Percentiles rank a stretch among this genome's conserved stretches.
Conservation (phyloP, 495 filamentous ascomycete genomes). For the Penicillium paradoxum region DNA sequence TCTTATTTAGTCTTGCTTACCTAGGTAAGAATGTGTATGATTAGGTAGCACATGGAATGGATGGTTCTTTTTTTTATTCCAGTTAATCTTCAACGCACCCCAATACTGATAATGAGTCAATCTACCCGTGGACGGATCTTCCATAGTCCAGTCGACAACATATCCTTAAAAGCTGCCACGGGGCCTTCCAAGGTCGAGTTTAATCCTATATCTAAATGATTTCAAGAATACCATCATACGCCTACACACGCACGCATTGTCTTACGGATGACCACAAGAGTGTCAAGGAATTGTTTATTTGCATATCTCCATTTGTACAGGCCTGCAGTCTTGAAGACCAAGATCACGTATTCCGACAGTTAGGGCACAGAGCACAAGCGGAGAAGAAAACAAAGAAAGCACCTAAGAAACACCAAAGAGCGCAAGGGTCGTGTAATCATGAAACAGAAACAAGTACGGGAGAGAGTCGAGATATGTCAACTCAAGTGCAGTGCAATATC, state of each 20-base stretch:
- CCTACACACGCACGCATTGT: too few species aligned
- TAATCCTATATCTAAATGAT: too few species aligned
- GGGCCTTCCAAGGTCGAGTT: too few species aligned
- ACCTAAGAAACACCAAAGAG: constrained; percentile 12
- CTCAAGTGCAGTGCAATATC: neutral
- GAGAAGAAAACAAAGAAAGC: constrained; percentile 3
- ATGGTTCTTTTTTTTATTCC: neutral
- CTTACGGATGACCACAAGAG: neutral
- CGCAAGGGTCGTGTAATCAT: constrained; percentile 20
- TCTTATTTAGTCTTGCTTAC: neutral
- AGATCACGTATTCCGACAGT: neutral
- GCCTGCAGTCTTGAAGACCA: neutral
- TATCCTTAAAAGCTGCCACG: too few species aligned
- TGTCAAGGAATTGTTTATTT: constrained; percentile 17
- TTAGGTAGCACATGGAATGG: constrained; percentile 1
- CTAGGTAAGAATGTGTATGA: constrained; percentile 3
- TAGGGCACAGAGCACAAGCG: constrained; percentile 8
- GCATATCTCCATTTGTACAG: constrained; percentile 23
- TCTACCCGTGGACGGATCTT: too few species aligned
- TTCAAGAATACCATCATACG: too few species aligned
- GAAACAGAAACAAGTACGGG: constrained; percentile 1
- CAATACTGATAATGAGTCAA: too few species aligned
- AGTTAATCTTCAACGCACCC: neutral
- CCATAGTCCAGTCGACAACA: too few species aligned
- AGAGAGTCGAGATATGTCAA: neutral